These are phyloP conservation scores for Coemansia sp. DNA, from an alignment of 192 early-diverging fungal genomes.

Conservation along the genomic window DNA sequence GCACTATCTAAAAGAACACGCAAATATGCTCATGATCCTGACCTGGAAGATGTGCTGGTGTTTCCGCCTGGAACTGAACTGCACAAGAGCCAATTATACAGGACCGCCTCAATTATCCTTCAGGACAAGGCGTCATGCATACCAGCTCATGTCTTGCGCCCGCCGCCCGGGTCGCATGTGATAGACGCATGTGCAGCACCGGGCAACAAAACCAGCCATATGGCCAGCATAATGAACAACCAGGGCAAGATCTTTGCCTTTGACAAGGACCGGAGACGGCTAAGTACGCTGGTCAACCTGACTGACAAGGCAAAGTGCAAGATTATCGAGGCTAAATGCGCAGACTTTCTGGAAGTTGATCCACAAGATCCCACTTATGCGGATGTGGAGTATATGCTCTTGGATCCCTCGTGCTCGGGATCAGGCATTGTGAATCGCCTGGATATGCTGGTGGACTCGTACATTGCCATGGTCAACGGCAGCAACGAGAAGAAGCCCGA, in stretches of 20 bases:
- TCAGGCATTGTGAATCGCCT: slow-evolving; percentile 89
- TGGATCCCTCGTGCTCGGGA: slow-evolving; percentile 96
- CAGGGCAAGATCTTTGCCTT: slow-evolving; percentile 86
- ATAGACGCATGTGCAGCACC: slow-evolving; percentile 97
- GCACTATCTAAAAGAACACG: slow-evolving; percentile 19
- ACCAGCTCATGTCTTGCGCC: slow-evolving; percentile 78
- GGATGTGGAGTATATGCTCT: slow-evolving; percentile 80
- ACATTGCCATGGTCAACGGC: slow-evolving; percentile 32
- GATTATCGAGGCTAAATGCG: slow-evolving; percentile 52
- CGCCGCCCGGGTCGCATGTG: slow-evolving; percentile 55
- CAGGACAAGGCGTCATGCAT: slow-evolving; percentile 97
- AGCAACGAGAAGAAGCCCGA: background rate
- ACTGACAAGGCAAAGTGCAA: slow-evolving; percentile 77
- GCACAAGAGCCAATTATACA: slow-evolving; percentile 74
- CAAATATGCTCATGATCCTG: slow-evolving; percentile 58
- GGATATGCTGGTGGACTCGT: slow-evolving; percentile 75
- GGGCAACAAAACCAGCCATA: slow-evolving; percentile 96
- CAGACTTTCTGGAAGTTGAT: slow-evolving; percentile 76
- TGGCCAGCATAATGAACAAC: slow-evolving; percentile 85
- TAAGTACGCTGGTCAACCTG: slow-evolving; percentile 70
- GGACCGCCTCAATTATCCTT: slow-evolving; percentile 78
- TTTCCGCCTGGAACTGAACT: slow-evolving; percentile 86
- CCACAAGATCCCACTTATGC: slow-evolving; percentile 63
- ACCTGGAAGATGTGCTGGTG: slow-evolving; percentile 79
- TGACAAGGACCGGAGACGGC: slow-evolving; percentile 75